phyloP scores from a whole-genome alignment of 352 stramenopile species.

The Phytophthora boehmeriae region DNA sequence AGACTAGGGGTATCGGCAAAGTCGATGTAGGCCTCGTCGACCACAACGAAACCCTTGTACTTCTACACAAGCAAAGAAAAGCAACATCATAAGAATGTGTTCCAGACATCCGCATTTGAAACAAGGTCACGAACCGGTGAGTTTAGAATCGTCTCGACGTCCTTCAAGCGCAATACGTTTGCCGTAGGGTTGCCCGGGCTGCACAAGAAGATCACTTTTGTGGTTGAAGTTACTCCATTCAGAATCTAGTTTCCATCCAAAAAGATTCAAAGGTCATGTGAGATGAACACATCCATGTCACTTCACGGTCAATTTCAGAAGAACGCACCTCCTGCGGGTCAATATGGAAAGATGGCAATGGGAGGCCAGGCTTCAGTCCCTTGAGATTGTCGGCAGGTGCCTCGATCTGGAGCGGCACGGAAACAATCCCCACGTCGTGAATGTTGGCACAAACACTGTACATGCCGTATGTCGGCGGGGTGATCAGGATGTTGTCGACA shows the following conservation, averaged over 20 bases:
- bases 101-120: not conserved
- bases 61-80: constrained; percentile 34
- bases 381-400: constrained; percentile 59
- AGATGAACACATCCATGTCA: not conserved
- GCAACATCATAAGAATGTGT: not conserved
- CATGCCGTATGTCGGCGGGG: constrained; percentile 98
- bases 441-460: constrained; percentile 99
- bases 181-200: constrained; percentile 98
- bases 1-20: constrained; percentile 87
- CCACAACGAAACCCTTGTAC: constrained; percentile 95
- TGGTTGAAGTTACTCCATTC: constrained; percentile 80
- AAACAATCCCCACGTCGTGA: constrained; percentile 96
- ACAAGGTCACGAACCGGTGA: constrained; percentile 47
- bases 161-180: constrained; percentile 91
- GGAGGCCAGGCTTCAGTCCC: constrained; percentile 59
- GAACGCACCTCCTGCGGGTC: constrained; percentile 60
- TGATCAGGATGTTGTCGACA: constrained; percentile 95
- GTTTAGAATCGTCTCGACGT: constrained; percentile 91
- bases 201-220: constrained; percentile 98
- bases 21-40: constrained; percentile 99
- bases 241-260: constrained; percentile 73
- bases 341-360: constrained; percentile 83
- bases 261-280: not conserved
- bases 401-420: constrained; percentile 90
- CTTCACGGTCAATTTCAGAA: constrained; percentile 1